phyloP scores from a whole-genome alignment of 2,329 filamentous ascomycete species.

The Colletotrichum sp. region DNA sequence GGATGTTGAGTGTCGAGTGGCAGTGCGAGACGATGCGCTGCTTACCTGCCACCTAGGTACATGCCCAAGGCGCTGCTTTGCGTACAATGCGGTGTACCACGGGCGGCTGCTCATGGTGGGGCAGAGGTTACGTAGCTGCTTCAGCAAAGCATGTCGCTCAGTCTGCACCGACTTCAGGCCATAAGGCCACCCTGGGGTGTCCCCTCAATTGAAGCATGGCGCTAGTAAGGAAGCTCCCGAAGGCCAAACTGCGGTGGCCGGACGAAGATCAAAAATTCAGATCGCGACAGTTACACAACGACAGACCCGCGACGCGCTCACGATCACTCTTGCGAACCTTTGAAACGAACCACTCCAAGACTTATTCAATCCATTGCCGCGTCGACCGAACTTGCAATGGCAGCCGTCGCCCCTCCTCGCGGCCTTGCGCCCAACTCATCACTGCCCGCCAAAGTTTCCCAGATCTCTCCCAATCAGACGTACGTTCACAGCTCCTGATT shows the following conservation, averaged over 20 bases:
- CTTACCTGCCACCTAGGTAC: neutral
- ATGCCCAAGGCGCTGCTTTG: neutral
- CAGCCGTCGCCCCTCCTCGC: conserved; percentile 41
- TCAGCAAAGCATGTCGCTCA: neutral
- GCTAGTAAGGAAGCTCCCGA: conserved; percentile 10
- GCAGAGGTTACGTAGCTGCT: conserved; percentile 7
- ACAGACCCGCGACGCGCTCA: neutral
- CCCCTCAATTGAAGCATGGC: neutral
- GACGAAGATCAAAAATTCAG: conserved; percentile 3
- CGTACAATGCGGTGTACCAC: neutral
- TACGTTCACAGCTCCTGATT: conserved; percentile 45
- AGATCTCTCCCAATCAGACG: conserved; percentile 77
- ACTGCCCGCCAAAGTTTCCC: conserved; percentile 55
- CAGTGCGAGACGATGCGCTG: conserved; percentile 2
- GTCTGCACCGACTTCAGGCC: neutral
- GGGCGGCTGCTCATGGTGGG: conserved; percentile 9
- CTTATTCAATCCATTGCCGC: neutral
- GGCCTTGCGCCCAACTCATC: conserved; percentile 45
- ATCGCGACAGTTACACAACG: conserved; percentile 1
- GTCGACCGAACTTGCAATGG: conserved; percentile 27
- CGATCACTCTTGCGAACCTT: neutral
- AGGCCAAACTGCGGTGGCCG: conserved; percentile 9
- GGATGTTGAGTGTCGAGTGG: neutral
- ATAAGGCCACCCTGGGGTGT: conserved; percentile 18
- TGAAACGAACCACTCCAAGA: neutral